phyloP scores from a whole-genome alignment of 176 grass and related monocot species.

The Aegilops umbellulata region DNA sequence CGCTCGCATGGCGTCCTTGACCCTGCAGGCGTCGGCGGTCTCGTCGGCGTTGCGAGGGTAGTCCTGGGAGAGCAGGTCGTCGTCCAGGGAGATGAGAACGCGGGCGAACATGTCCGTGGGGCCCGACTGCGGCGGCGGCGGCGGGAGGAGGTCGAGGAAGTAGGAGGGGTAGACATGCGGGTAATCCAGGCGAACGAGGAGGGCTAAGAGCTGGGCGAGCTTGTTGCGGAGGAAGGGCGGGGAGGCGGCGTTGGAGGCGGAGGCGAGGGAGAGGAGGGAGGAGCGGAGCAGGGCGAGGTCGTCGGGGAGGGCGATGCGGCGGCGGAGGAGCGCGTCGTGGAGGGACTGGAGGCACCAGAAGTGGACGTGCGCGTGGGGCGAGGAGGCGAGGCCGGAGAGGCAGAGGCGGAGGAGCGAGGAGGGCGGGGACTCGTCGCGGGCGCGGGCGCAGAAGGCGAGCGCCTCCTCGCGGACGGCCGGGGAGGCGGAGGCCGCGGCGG shows the following conservation, averaged over 20 bases:
- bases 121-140: slow-evolving; percentile 39
- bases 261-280: slow-evolving; percentile 68
- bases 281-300: slow-evolving; percentile 67
- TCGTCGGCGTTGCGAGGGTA: slow-evolving; percentile 67
- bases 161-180: slow-evolving; percentile 63
- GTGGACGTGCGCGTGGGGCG: slow-evolving; percentile 57
- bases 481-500: slow-evolving; percentile 32
- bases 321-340: slow-evolving; percentile 57
- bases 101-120: slow-evolving; percentile 89
- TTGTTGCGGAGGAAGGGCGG: slow-evolving; percentile 86
- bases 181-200: slow-evolving; percentile 78
- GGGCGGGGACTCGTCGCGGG: slow-evolving; percentile 56
- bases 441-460: slow-evolving; percentile 72
- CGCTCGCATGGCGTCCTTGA: slow-evolving; percentile 90
- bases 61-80: slow-evolving; percentile 88
- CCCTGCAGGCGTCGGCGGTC: slow-evolving; percentile 51
- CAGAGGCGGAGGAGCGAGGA: slow-evolving; percentile 76
- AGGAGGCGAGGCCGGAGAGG: slow-evolving; percentile 66
- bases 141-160: slow-evolving; percentile 66
- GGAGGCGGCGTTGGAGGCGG: slow-evolving; percentile 43
- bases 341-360: slow-evolving; percentile 97
- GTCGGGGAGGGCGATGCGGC: slow-evolving; percentile 45
- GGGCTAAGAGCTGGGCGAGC: slow-evolving; percentile 75
- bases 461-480: slow-evolving; percentile 67
- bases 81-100: slow-evolving; percentile 67